Evolutionary conservation across 257 asterid species (phyloP), one percentile per base, ranked within the genome.

Genomic region (Primulina tabacum): DNA sequence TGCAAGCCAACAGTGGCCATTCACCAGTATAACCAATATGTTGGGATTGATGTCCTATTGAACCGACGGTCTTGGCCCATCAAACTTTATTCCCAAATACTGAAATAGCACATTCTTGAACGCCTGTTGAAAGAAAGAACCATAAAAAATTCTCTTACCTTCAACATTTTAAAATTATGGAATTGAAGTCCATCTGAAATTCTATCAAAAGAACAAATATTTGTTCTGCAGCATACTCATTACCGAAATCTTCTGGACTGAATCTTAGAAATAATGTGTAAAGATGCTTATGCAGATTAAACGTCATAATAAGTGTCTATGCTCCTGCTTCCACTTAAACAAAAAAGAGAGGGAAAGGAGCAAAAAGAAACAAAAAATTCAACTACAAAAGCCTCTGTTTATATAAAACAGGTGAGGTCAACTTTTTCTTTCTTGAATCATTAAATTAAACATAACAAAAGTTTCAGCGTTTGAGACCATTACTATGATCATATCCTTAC

Each of bases 71-170:
- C 86, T 79, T 43, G 78, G 75, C 67, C 79, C 83, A 74, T 78
- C 85, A 67, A 77, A 73, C 63, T 83, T 77, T 67, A 87, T 55
- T 75, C 92, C 89, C 89, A 89, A 68, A 79, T 85, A 83, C 68
- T 81, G 92, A 71, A 75, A 89, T 76, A 89, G 83, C 80, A 88
- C 95, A 74, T 88, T 85, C 76, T 83, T 82, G 85, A 85, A 91
- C 68, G 83, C 92, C 86, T 86, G 89, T 73, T 20, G 58, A 65
- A 47, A 65, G 62, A 81, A 74, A 77, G 73, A 81, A 24, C 61
- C 68, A 64, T 63, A 24, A 64, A 62, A 53, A 29, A 29, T 35
- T 32, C 47, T 14, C 50, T 47, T 47, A 47, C 60, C 55, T 47
- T 21, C 21, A 62, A 50, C 38, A 59, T 24, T 24, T 24, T 24